Evolutionary conservation across 768 basidiomycete species (phyloP).

Genomic region (Suillus tomentosus): DNA sequence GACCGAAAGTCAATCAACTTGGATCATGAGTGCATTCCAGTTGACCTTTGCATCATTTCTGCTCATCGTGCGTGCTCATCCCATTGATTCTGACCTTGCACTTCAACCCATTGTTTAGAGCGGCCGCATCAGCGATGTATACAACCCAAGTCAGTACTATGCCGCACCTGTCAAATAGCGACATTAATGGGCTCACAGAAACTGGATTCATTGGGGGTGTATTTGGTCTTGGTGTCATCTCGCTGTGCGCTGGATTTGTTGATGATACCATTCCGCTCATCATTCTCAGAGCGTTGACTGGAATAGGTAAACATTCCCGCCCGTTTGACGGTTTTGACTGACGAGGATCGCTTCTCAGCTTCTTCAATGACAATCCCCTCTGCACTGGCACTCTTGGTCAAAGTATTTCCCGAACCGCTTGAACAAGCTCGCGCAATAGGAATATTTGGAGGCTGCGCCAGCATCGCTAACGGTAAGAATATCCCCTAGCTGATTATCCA

Average conservation of each 20-base stretch:
- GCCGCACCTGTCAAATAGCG: not conserved
- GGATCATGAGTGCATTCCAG: constrained; percentile 47
- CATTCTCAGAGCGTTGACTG: constrained; percentile 52
- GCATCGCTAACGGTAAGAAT: constrained; percentile 43
- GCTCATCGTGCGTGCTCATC: constrained; percentile 31
- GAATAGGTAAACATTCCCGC: constrained; percentile 38
- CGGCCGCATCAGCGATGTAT: constrained; percentile 41
- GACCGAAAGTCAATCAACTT: constrained; percentile 32
- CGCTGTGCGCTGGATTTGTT: constrained; percentile 49
- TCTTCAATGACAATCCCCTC: constrained; percentile 55
- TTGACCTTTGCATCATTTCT: constrained; percentile 45
- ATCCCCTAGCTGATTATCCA: not conserved
- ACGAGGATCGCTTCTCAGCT: constrained; percentile 28
- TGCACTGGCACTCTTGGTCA: constrained; percentile 50
- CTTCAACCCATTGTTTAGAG: constrained; percentile 27
- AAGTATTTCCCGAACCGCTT: constrained; percentile 47
- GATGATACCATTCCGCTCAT: constrained; percentile 48
- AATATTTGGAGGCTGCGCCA: constrained; percentile 47
- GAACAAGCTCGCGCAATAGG: constrained; percentile 51
- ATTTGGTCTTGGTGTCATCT: constrained; percentile 42
- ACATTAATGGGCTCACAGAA: constrained; percentile 27
- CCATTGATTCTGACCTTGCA: not conserved
- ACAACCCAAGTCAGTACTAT: constrained; percentile 39
- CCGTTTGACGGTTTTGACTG: not conserved
- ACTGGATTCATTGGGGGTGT: constrained; percentile 45